A percentile compares a stretch with the other conserved stretches of the same genome.
Conservation (phyloP, 1,139 yeast genomes). For the Candida sanyaensis region DNA sequence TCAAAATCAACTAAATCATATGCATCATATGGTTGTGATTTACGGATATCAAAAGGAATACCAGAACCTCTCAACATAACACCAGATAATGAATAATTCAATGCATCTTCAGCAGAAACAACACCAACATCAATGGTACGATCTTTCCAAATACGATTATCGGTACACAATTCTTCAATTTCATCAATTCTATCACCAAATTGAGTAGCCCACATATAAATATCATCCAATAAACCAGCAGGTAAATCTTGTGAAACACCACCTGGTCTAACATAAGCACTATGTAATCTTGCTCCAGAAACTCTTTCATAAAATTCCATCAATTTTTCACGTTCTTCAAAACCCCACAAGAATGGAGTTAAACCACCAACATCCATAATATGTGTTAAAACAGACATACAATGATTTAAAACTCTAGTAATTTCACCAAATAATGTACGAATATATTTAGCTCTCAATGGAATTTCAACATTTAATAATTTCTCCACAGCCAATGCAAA, state of each 20-base stretch:
- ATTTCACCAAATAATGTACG: conserved; percentile 87
- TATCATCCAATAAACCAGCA: conserved; percentile 82
- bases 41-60: conserved; percentile 83
- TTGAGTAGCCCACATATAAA: conserved; percentile 96
- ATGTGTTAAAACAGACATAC: conserved; percentile 85
- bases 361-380: conserved; percentile 96
- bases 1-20: conserved; percentile 86
- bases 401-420: conserved; percentile 80
- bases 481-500: conserved; percentile 86
- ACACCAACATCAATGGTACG: conserved; percentile 82
- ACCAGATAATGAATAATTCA: conserved; percentile 79
- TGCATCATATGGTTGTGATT: conserved; percentile 89
- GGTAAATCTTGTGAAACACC: conserved; percentile 92
- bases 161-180: conserved; percentile 85
- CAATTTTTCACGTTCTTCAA: conserved; percentile 89
- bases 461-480: conserved; percentile 81
- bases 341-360: conserved; percentile 93
- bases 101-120: conserved; percentile 84
- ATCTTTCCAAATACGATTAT: conserved; percentile 91
- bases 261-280: conserved; percentile 90
- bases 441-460: conserved; percentile 80
- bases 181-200: conserved; percentile 93
- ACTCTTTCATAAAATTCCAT: conserved; percentile 95
- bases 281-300: conserved; percentile 86
- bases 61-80: conserved; percentile 93